Evolutionary conservation across 108 stramenopile species (phyloP).

Genomic region (Fragilariopsis cylindrus): DNA sequence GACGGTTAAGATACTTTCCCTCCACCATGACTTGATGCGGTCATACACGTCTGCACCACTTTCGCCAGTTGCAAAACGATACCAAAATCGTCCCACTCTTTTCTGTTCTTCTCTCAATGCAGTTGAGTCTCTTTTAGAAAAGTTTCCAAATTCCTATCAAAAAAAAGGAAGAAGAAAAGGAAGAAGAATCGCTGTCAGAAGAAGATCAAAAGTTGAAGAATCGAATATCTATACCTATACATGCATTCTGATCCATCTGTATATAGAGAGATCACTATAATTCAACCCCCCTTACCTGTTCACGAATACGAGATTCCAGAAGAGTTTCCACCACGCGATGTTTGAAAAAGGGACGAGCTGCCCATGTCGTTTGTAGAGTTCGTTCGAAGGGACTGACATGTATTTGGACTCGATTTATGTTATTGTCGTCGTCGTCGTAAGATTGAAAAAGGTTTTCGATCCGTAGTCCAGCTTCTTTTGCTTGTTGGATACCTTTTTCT

Average conservation of each 20-base stretch:
- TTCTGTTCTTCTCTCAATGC: slow-evolving; percentile 33
- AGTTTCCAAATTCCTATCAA: slow-evolving; percentile 47
- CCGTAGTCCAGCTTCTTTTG: slow-evolving; percentile 47
- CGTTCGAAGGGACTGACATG: slow-evolving; percentile 60
- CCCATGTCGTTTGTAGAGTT: slow-evolving; percentile 45
- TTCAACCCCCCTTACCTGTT: neutral
- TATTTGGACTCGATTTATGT: slow-evolving; percentile 32
- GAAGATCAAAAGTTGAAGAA: no score
- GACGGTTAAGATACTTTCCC: slow-evolving; percentile 46
- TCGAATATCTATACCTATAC: no score
- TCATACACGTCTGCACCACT: slow-evolving; percentile 54
- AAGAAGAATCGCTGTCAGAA: no score
- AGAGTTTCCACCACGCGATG: slow-evolving; percentile 33
- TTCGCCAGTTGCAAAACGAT: slow-evolving; percentile 56
- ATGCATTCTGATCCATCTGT: no score
- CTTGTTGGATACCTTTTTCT: slow-evolving; percentile 50
- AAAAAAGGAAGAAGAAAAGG: no score
- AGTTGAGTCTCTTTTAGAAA: slow-evolving; percentile 38
- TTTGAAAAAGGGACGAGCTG: slow-evolving; percentile 24
- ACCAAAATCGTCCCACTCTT: slow-evolving; percentile 55
- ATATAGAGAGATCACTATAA: no score
- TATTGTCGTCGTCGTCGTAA: neutral
- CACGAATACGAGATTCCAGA: slow-evolving; percentile 45
- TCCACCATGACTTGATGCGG: slow-evolving; percentile 55
- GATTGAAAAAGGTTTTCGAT: slow-evolving; percentile 40